Evolutionary conservation across 352 stramenopile species (phyloP).

Genomic region (Saprolegnia parasitica): DNA sequence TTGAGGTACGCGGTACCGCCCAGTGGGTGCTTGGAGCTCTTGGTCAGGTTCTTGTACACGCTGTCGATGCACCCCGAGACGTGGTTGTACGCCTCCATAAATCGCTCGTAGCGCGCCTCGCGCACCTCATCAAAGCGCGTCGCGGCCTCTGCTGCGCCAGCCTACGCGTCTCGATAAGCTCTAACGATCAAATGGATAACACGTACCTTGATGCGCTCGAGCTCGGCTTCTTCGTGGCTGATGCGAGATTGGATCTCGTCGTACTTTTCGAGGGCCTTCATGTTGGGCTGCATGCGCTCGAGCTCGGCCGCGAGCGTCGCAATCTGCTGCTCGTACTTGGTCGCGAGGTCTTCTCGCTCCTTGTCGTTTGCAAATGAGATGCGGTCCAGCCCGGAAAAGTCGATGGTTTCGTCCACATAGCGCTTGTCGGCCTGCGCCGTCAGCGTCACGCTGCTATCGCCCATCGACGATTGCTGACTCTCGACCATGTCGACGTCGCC

Average conservation of each 20-base stretch:
- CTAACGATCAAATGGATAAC: background rate
- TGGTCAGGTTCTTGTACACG: slow-evolving; percentile 98
- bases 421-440: slow-evolving; percentile 41
- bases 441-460: slow-evolving; percentile 35
- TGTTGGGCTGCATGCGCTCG: slow-evolving; percentile 96
- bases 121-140: slow-evolving; percentile 78
- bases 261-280: slow-evolving; percentile 91
- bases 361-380: slow-evolving; percentile 70
- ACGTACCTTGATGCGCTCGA: slow-evolving; percentile 56
- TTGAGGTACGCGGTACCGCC: slow-evolving; percentile 79
- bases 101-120: slow-evolving; percentile 60
- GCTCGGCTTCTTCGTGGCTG: slow-evolving; percentile 67
- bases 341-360: slow-evolving; percentile 82
- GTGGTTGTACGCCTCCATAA: slow-evolving; percentile 94
- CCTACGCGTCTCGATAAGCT: slow-evolving; percentile 17
- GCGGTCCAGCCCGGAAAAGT: slow-evolving; percentile 86
- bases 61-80: slow-evolving; percentile 90
- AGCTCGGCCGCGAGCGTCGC: slow-evolving; percentile 68
- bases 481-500: slow-evolving; percentile 61
- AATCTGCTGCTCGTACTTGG: slow-evolving; percentile 63
- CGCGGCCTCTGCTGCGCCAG: slow-evolving; percentile 50
- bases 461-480: background rate
- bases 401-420: slow-evolving; percentile 63
- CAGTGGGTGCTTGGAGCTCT: slow-evolving; percentile 95
- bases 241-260: slow-evolving; percentile 80